Evolutionary conservation across 1,139 yeast genomes (phyloP), one percentile per base, ranked within the genome.

Genomic region (Pichiaceae sp.): DNA sequence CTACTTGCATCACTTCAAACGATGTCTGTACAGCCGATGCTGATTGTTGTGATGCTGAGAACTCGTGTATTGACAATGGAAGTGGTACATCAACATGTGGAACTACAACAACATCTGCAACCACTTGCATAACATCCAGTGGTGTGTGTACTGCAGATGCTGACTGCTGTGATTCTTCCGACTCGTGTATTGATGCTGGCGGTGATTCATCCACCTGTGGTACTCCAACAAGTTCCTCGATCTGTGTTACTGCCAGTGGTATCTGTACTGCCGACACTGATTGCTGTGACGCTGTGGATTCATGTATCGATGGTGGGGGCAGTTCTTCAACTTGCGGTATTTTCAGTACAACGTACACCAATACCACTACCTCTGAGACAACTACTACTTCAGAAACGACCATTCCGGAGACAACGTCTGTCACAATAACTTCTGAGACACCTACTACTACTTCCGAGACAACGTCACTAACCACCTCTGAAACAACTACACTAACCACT

Each of bases 191-290:
- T 11, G 29, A 37, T 29, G 21, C 38, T 14, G 31, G 6, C n/a
- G 29, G n/a, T 12, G 25, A 31, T 23, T 4, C 17, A 27, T 2
- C 24, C 29, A 23, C 12, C 35, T n/a, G n/a, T n/a, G 17, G 12
- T 6, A 15, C 20, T 2, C 27, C 29, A 17, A n/a, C 17, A n/a
- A 26, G 33, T 4, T 34, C 40, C 5, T 20, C 37, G 16, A 28
- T 20, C 2, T n/a, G 17, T 7, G 29, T 29, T 2, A 39, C 35
- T 3, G 26, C 33, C 3, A 29, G 32, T 17, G 33, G 38, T 34
- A 17, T 18, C 24, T 24, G n/a, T n/a, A n/a, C n/a, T n/a, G n/a
- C n/a, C n/a, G n/a, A n/a, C n/a, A n/a, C n/a, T n/a, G n/a, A n/a
- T n/a, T n/a, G n/a, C n/a, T n/a, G n/a, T n/a, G n/a, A n/a, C 17